These are phyloP conservation scores for Thielaviopsis musarum DNA, from an alignment of 2,329 filamentous ascomycete genomes.

Conservation along the genomic window DNA sequence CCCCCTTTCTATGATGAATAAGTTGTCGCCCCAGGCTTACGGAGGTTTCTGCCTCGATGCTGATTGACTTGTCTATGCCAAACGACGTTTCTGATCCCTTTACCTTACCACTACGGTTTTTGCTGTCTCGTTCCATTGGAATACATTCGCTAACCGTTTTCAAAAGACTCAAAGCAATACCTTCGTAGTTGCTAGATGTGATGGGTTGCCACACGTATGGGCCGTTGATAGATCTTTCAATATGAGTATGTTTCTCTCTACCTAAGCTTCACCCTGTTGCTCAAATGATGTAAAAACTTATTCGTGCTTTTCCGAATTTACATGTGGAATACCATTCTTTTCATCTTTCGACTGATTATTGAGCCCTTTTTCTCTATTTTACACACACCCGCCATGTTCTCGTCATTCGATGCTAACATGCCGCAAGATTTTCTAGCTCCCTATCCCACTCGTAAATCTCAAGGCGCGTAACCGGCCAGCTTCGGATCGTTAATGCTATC, in stretches of 20 bases:
- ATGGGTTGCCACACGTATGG: background rate
- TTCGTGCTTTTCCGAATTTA: constrained; percentile 11
- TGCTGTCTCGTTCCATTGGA: background rate
- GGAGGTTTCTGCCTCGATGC: constrained; percentile 31
- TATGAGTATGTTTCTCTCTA: constrained; percentile 4
- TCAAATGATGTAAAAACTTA: constrained; percentile 10
- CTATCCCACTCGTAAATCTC: background rate
- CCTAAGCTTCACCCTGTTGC: background rate
- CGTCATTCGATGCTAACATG: background rate
- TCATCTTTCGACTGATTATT: constrained; percentile 12
- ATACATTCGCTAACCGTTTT: background rate
- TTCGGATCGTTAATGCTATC: constrained; percentile 19
- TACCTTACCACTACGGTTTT: background rate
- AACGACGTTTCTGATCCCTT: constrained; percentile 19
- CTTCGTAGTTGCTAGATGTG: background rate
- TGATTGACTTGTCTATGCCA: constrained; percentile 38
- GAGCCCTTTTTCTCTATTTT: background rate
- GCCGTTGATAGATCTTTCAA: constrained; percentile 1
- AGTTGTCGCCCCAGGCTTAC: constrained; percentile 34
- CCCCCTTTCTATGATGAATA: constrained; percentile 24
- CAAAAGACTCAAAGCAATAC: background rate
- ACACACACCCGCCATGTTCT: background rate
- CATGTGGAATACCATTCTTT: constrained; percentile 11
- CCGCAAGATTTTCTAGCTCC: background rate
- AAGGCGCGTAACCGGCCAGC: constrained; percentile 29